Conservation (phyloP, 2,329 filamentous ascomycete genomes). For the Colletotrichum sp. region DNA sequence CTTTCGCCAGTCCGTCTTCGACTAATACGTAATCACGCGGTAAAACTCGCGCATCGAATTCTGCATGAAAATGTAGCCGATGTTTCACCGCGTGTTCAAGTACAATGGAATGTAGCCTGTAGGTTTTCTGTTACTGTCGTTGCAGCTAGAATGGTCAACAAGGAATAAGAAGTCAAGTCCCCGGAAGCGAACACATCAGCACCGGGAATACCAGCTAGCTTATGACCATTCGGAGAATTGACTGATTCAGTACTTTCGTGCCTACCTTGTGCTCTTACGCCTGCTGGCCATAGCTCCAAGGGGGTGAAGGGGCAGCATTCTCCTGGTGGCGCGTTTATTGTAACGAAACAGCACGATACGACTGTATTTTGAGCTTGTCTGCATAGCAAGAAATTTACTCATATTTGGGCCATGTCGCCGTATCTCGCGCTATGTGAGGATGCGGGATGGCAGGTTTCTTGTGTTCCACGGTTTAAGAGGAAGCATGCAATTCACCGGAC, state of each 20-base stretch:
- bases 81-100: not conserved
- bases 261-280: not conserved
- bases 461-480: not conserved
- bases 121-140: not conserved
- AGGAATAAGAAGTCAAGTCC: accelerated
- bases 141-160: accelerated
- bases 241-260: not conserved
- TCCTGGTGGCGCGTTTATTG: not conserved
- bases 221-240: not conserved
- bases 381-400: accelerated
- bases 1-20: not conserved
- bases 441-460: not conserved
- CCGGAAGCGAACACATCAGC: not conserved
- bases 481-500: not conserved
- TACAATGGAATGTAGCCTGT: accelerated
- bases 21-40: accelerated
- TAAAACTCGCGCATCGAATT: not conserved
- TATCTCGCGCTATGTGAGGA: not conserved
- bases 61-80: not conserved
- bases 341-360: not conserved
- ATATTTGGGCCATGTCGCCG: not conserved
- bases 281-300: not conserved
- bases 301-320: not conserved
- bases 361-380: not conserved
- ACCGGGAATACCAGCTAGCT: not conserved